phyloP scores from a whole-genome alignment of 2,329 filamentous ascomycete species.

The Pestalotiopsis sp. region DNA sequence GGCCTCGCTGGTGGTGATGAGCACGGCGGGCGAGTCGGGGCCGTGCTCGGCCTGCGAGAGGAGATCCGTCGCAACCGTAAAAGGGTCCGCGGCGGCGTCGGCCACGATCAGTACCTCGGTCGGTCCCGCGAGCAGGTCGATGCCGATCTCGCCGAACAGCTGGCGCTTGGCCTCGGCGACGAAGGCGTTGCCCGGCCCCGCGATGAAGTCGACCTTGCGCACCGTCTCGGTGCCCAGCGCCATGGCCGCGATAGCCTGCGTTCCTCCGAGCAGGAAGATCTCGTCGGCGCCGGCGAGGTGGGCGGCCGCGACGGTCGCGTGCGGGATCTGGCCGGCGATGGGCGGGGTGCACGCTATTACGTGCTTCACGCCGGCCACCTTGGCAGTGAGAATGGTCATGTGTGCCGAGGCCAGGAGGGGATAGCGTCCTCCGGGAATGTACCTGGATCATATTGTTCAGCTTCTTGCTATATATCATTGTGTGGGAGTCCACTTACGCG shows the following conservation, averaged over 20 bases:
- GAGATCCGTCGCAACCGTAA: slow-evolving; percentile 47
- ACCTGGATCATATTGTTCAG: slow-evolving; percentile 21
- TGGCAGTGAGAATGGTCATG: slow-evolving; percentile 59
- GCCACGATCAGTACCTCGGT: slow-evolving; percentile 56
- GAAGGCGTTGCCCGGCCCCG: slow-evolving; percentile 57
- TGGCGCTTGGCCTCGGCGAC: slow-evolving; percentile 58
- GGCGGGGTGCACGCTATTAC: slow-evolving; percentile 56
- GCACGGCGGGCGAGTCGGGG: slow-evolving; percentile 51
- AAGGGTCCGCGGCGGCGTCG: slow-evolving; percentile 48
- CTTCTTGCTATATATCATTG: neutral
- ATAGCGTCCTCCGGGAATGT: slow-evolving; percentile 56
- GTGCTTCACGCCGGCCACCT: slow-evolving; percentile 53
- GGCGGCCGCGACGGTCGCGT: slow-evolving; percentile 53
- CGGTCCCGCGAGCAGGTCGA: slow-evolving; percentile 56
- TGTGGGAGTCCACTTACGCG: slow-evolving; percentile 30
- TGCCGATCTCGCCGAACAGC: slow-evolving; percentile 56
- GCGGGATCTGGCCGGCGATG: slow-evolving; percentile 48
- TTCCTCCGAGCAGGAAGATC: slow-evolving; percentile 54
- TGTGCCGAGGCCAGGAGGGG: slow-evolving; percentile 56
- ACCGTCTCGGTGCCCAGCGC: slow-evolving; percentile 52
- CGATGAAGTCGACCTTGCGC: slow-evolving; percentile 53
- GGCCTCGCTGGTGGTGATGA: slow-evolving; percentile 48
- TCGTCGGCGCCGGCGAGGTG: slow-evolving; percentile 52
- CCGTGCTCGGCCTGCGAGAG: slow-evolving; percentile 55
- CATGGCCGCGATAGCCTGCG: slow-evolving; percentile 57